Percentiles rank a stretch among this genome's conserved stretches.
Evolutionary conservation across 495 filamentous ascomycete species (phyloP).

Genomic region (Neurospora sp.): DNA sequence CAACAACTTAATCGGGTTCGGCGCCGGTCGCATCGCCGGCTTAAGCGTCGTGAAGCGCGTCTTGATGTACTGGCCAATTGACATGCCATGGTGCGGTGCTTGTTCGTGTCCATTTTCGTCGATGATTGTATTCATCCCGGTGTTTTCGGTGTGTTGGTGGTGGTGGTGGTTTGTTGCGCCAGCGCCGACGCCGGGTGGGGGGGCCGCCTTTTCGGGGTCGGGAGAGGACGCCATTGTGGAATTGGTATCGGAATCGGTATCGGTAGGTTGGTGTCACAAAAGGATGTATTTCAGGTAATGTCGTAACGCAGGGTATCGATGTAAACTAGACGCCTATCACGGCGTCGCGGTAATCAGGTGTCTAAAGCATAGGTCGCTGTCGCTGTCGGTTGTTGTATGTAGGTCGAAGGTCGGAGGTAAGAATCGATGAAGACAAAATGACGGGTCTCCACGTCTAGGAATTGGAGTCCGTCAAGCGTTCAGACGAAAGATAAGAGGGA

Average conservation of each 20-base stretch:
- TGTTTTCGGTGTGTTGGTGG: neutral
- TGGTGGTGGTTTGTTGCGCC: neutral
- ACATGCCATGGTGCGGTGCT: constrained; percentile 40
- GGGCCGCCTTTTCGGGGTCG: constrained; percentile 6
- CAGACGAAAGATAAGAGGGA: neutral
- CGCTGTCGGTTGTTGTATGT: neutral
- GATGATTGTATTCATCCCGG: neutral
- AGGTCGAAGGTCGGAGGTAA: neutral
- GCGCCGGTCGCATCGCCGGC: constrained; percentile 66
- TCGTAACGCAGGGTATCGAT: neutral
- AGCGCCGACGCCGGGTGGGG: neutral
- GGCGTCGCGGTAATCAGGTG: neutral
- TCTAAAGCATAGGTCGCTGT: neutral
- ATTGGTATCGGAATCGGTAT: neutral
- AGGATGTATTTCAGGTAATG: neutral
- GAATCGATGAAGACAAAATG: neutral
- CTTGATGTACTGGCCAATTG: constrained; percentile 48
- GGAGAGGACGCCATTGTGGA: neutral
- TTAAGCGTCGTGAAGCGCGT: constrained; percentile 65
- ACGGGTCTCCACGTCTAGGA: neutral
- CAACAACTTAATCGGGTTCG: constrained; percentile 67
- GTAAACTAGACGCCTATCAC: neutral
- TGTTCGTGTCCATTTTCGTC: constrained; percentile 6
- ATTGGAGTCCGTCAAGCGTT: neutral
- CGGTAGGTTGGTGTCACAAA: too few species aligned